Evolutionary conservation across 345 rosid species (phyloP), one percentile per base, ranked within the genome.

Genomic region (Hibiscus mutabilis): DNA sequence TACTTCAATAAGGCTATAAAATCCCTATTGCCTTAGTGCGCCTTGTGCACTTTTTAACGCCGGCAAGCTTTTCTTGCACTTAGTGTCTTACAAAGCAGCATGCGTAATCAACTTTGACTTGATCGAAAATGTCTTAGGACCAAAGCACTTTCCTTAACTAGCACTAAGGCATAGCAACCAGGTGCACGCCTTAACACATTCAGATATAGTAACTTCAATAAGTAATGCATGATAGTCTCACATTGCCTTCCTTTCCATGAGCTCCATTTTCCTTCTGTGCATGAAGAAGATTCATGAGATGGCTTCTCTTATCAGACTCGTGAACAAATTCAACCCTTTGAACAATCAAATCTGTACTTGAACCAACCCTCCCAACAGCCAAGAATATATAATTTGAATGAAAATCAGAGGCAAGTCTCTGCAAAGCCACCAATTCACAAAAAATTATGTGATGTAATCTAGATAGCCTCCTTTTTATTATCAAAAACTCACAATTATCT

Each of bases 321-420:
- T 80, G 91, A 66, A 95, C 99, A 82, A 87, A 89, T 77, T 92
- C 99, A 74, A 95, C 97, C 79, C 99, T 90, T 79, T 95, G 99
- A 70, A 83, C 89, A 78, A 95, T 95, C 84, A 95, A 82, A 85
- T 95, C 99, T 61, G 99, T 95, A 80, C 99, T 95, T 35, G 99
- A 95, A 75, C 99, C 99, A 62, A 92, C 99, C 74, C 99, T 78
- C 73, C 99, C 99, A 84, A 95, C 99, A 79, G 97, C 96, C 97
- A 95, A 81, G 77, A 92, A 95, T 49, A 95, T 69, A 66, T 95
- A 95, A 71, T 79, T 84, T 53, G 84, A 78, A 75, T 92, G 82
- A 78, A 95, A 95, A 81, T 95, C 99, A 76, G 97, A 83, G 14
- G 99, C 99, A 52, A 95, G 83, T 86, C 97, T 90, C 99, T 92